Evolutionary conservation across 352 stramenopile genomes (phyloP).

Genomic region (Poterioochromonas sp.): DNA sequence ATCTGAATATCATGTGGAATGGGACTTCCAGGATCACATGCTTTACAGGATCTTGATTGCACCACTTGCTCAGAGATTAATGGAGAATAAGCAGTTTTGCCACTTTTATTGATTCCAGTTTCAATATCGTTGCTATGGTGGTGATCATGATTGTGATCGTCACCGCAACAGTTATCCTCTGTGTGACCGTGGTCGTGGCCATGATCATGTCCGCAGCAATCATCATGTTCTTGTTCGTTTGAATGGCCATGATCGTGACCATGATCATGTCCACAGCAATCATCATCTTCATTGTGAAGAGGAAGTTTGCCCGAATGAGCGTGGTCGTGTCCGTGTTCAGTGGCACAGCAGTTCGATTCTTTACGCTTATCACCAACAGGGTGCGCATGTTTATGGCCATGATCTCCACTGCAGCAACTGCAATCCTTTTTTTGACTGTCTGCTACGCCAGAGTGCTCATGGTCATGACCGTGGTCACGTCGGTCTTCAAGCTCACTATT

Average conservation of each 20-base stretch:
- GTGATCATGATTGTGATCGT: background rate
- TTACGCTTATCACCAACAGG: background rate
- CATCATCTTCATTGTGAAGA: background rate
- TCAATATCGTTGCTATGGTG: background rate
- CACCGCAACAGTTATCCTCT: background rate
- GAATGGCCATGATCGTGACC: background rate
- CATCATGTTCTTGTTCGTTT: background rate
- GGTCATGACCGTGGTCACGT: background rate
- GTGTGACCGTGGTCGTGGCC: background rate
- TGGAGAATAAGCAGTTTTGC: background rate
- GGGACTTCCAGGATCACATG: slow-evolving; percentile 13
- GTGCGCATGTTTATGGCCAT: background rate
- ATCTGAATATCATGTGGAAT: slow-evolving; percentile 10
- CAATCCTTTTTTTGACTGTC: background rate
- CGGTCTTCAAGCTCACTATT: too few relatives aligned
- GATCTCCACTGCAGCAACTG: background rate
- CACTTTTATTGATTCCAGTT: background rate
- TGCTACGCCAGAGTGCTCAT: background rate
- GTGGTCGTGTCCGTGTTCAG: slow-evolving; percentile 2
- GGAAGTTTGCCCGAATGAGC: background rate
- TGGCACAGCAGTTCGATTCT: background rate
- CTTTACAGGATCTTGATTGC: background rate
- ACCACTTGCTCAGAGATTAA: background rate
- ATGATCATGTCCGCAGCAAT: background rate
- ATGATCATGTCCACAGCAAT: slow-evolving; percentile 9